Conservation (phyloP, 1,284 basidiomycete species). For the Melampsora larici-populina region DNA sequence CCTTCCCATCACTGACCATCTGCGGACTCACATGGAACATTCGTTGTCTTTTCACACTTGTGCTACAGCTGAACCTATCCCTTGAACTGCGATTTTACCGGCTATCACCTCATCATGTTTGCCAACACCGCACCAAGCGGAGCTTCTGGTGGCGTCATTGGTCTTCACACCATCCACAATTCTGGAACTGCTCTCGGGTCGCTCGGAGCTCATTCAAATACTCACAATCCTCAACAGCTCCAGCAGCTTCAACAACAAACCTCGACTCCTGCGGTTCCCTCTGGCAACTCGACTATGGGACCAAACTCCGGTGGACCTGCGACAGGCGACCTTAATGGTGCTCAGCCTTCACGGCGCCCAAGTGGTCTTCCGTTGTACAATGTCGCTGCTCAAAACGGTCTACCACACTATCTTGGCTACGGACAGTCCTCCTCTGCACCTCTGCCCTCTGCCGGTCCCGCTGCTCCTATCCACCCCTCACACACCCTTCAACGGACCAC, state of each 20-base stretch:
- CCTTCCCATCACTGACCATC: no score
- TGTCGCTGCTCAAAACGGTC: not conserved
- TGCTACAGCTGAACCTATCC: no score
- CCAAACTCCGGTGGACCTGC: not conserved
- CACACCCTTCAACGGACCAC: not conserved
- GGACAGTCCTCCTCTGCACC: not conserved
- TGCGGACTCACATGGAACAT: no score
- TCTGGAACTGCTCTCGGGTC: not conserved
- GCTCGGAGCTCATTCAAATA: not conserved
- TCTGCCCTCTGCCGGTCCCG: not conserved
- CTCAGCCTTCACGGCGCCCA: not conserved
- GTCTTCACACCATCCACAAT: not conserved
- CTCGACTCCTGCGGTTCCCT: not conserved
- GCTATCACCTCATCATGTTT: not conserved
- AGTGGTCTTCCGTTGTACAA: not conserved
- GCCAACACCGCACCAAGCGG: not conserved
- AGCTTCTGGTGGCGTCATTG: not conserved
- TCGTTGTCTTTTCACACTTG: no score
- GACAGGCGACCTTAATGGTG: not conserved
- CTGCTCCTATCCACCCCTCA: not conserved
- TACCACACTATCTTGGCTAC: not conserved
- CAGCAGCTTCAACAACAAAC: not conserved
- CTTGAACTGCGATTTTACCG: no score
- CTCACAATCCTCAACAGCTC: not conserved
- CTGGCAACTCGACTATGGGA: not conserved